Evolutionary conservation across 176 grass and related monocot species (phyloP).

Genomic region (Melocanna baccifera): DNA sequence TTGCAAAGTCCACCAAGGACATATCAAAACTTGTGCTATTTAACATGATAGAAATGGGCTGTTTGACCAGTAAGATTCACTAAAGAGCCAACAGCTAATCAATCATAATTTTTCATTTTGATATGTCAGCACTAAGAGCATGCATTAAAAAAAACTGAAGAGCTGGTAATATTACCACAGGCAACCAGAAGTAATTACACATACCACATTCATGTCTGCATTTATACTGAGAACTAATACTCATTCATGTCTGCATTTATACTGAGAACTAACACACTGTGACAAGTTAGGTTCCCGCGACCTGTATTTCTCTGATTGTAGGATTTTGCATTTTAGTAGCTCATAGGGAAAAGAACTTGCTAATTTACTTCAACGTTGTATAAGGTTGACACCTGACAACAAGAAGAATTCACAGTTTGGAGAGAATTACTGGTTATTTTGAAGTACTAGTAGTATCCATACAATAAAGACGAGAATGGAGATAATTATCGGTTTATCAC

Average conservation of each 20-base stretch:
- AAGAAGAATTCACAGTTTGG: background rate
- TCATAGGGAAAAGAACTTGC: background rate
- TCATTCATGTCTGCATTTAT: background rate
- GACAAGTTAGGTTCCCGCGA: background rate
- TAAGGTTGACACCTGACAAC: background rate
- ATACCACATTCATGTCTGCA: background rate
- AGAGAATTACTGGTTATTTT: background rate
- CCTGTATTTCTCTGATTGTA: background rate
- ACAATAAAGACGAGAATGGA: background rate
- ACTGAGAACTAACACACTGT: background rate
- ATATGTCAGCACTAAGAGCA: background rate
- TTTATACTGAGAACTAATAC: background rate
- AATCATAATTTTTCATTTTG: background rate
- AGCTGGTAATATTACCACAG: background rate
- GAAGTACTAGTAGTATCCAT: background rate
- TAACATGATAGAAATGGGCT: background rate
- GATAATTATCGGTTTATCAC: background rate
- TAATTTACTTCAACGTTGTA: background rate
- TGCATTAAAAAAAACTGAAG: background rate
- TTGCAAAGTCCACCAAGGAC: background rate
- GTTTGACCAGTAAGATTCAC: background rate
- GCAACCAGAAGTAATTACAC: background rate
- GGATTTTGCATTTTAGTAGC: background rate
- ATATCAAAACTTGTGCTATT: background rate
- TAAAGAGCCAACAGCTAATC: background rate